Base-by-base conservation (phyloP, 179 eudicot genomes). In the Actinidia chinensis region DNA sequence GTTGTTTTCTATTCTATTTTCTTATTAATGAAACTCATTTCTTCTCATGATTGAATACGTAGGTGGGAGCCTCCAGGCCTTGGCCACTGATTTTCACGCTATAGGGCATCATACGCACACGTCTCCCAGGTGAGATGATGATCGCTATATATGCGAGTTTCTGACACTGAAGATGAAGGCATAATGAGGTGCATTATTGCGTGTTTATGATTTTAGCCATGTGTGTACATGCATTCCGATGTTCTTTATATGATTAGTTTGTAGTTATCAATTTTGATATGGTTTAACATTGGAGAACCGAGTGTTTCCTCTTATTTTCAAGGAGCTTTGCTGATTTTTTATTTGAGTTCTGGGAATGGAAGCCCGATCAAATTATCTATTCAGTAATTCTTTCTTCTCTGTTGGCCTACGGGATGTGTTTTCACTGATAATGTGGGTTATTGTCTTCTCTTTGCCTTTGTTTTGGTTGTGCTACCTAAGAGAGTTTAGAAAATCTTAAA, bases 61-160 rank as follows among this genome's bases (percentile, higher is more conserved):
- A 92, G 97, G 97, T 92, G 2, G 97, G 91, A 7, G 85, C 93
- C 87, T 92, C 97, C 20, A 89, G 95, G 81, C 86, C 86, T 9
- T 92, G 92, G 91, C 97, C 97, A 1, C 80, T 82, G 58, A 91
- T 92, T 75, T n/a, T 92, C 97, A 12, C 85, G 89, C 0, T 92
- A 91, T 72, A 83, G 93, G 79, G 95, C 97, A 14, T 89, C 85
- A 92, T 93, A 3, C 92, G 97, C 50, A 93, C 97, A 0, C 97
- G 91, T 89, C 93, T 18, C 91, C 95, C 14, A 91, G 88, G 78
- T 8, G 97, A 92, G 73, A 92, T 92, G 97, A 90, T 92, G 97
- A 92, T 66, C 89, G 3, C 76, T 92, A 11, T 92, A 75, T 63
- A 91, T 91, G 80, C 90, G 83, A 8, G 88, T 87, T 48, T 89